Evolutionary conservation across 2,329 filamentous ascomycete genomes (phyloP).

Genomic region (Diaporthe batatas): DNA sequence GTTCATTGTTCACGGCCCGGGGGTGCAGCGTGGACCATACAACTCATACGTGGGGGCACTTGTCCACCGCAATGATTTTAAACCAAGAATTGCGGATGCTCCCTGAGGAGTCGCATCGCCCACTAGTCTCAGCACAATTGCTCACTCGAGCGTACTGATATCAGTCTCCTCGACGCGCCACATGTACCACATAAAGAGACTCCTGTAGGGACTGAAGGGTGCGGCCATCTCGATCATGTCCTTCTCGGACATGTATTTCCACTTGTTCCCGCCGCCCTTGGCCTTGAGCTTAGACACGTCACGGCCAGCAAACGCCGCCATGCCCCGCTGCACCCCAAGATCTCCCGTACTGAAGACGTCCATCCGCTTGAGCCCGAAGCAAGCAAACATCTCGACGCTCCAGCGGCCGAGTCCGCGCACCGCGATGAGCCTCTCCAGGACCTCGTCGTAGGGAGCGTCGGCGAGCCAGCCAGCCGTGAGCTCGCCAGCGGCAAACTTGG

Average conservation of each 20-base stretch:
- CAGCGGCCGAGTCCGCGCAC: slow-evolving; percentile 90
- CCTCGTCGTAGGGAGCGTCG: slow-evolving; percentile 85
- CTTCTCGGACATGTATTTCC: slow-evolving; percentile 96
- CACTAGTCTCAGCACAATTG: neutral
- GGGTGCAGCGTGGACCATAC: neutral
- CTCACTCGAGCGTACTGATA: slow-evolving; percentile 69
- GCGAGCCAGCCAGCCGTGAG: slow-evolving; percentile 82
- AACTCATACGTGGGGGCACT: neutral
- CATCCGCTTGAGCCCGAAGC: slow-evolving; percentile 92
- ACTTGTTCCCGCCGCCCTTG: slow-evolving; percentile 79
- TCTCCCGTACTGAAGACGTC: slow-evolving; percentile 96
- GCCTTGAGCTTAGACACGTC: slow-evolving; percentile 90
- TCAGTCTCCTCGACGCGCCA: slow-evolving; percentile 89
- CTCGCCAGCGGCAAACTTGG: slow-evolving; percentile 82
- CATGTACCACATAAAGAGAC: slow-evolving; percentile 99
- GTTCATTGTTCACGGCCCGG: neutral
- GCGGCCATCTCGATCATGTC: slow-evolving; percentile 90
- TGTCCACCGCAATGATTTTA: neutral
- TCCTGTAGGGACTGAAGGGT: slow-evolving; percentile 88
- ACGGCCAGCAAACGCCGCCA: slow-evolving; percentile 87
- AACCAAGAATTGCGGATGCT: no score
- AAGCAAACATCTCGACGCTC: slow-evolving; percentile 98
- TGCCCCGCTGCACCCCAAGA: slow-evolving; percentile 92
- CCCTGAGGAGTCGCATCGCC: neutral
- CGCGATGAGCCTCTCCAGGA: slow-evolving; percentile 84